These are phyloP conservation scores for Athelia psychrophila DNA, from an alignment of 1,284 basidiomycete genomes.

Conservation along the genomic window DNA sequence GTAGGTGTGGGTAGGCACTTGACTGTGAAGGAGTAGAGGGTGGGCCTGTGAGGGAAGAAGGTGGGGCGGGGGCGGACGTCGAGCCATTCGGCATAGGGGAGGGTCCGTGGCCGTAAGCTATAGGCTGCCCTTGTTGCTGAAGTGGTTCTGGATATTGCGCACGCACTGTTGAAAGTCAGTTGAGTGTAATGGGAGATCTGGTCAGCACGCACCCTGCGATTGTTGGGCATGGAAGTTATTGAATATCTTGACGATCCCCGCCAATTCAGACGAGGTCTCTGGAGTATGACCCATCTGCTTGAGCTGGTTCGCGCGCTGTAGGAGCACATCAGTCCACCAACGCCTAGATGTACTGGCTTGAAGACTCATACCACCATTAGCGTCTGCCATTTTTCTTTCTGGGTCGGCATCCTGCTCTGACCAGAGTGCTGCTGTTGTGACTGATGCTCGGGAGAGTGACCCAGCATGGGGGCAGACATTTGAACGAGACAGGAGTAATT, in stretches of 20 bases:
- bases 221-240: conserved; percentile 17
- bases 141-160: conserved; percentile 13
- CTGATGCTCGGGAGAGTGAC: background rate
- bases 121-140: conserved; percentile 16
- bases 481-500: background rate
- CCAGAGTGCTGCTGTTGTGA: background rate
- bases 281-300: conserved; percentile 28
- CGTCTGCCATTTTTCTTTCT: background rate
- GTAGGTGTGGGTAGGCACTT: conserved; percentile 22
- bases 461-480: background rate
- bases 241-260: conserved; percentile 27
- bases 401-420: background rate
- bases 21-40: conserved; percentile 11
- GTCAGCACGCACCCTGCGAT: conserved; percentile 3
- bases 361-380: background rate
- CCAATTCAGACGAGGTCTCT: conserved; percentile 33
- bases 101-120: conserved; percentile 21
- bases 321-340: background rate
- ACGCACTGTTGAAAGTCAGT: background rate
- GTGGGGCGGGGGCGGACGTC: conserved; percentile 13
- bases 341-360: background rate
- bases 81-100: conserved; percentile 24
- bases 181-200: background rate
- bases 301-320: conserved; percentile 30
- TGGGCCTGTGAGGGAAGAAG: background rate